Percentiles rank a stretch among this genome's conserved stretches.
These are phyloP conservation scores for Tremellales sp. DNA, from an alignment of 1,284 basidiomycete species.

Conservation along the genomic window DNA sequence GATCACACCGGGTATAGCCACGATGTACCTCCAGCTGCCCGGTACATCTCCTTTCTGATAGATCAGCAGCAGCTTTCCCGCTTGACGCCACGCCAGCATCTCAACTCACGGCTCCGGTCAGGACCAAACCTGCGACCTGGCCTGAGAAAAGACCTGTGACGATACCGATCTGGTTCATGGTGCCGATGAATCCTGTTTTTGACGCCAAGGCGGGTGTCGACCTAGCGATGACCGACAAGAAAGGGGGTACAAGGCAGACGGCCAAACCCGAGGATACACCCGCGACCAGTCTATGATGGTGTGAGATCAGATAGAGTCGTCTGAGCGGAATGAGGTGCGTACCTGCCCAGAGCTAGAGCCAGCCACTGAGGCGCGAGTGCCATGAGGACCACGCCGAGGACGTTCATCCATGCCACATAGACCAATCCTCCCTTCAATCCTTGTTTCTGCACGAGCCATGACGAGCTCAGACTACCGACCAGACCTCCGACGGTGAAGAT, in stretches of 20 bases:
- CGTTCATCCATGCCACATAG: constrained; percentile 59
- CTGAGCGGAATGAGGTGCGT: constrained; percentile 4
- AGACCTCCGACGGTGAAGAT: constrained; percentile 86
- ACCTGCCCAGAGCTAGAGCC: constrained; percentile 66
- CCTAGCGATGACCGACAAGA: constrained; percentile 75
- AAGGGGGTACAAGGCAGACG: constrained; percentile 80
- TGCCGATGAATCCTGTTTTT: constrained; percentile 54
- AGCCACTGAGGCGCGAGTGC: constrained; percentile 58
- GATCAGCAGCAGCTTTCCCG: not conserved
- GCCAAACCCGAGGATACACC: constrained; percentile 79
- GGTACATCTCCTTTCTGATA: constrained; percentile 38
- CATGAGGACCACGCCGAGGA: constrained; percentile 63
- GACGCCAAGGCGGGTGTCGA: constrained; percentile 34
- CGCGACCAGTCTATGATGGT: constrained; percentile 65
- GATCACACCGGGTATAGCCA: constrained; percentile 61
- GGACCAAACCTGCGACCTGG: constrained; percentile 52
- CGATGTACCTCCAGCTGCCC: constrained; percentile 66
- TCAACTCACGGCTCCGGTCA: constrained; percentile 47
- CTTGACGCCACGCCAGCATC: constrained; percentile 46
- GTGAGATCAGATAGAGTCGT: too few relatives aligned
- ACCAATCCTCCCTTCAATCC: constrained; percentile 51
- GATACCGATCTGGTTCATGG: constrained; percentile 81
- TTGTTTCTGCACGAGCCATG: constrained; percentile 62
- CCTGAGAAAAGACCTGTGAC: constrained; percentile 77
- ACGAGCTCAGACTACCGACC: constrained; percentile 67